phyloP scores from a whole-genome alignment of 2,329 filamentous ascomycete genomes.

The Huntiella abstrusa region DNA sequence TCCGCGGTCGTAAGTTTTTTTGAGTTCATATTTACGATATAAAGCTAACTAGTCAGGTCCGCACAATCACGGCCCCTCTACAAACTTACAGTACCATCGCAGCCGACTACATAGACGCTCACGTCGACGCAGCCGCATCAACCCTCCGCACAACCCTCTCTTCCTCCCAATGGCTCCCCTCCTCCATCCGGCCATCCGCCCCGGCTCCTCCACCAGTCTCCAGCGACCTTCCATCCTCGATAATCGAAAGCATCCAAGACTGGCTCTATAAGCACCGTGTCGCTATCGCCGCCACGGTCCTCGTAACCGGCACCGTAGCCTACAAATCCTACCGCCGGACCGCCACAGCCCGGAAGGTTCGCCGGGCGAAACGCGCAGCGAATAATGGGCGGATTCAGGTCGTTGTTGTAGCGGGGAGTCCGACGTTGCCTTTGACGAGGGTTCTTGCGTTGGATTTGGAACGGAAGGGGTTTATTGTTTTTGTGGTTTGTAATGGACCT shows the following conservation, averaged over 20 bases:
- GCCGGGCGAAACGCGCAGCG: constrained; percentile 54
- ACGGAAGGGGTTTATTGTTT: constrained; percentile 81
- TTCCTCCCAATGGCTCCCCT: constrained; percentile 53
- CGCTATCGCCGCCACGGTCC: constrained; percentile 49
- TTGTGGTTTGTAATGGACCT: constrained; percentile 65
- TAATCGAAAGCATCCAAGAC: constrained; percentile 38
- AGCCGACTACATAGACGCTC: constrained; percentile 61
- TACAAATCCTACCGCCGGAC: constrained; percentile 32
- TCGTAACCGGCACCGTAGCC: constrained; percentile 48
- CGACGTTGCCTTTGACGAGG: constrained; percentile 63
- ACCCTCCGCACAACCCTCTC: constrained; percentile 48
- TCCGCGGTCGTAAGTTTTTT: constrained; percentile 31
- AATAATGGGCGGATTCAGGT: constrained; percentile 83
- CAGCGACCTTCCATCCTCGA: constrained; percentile 17
- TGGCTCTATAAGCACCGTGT: constrained; percentile 61
- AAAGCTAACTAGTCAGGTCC: constrained; percentile 1
- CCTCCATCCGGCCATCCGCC: constrained; percentile 43
- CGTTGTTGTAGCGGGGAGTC: constrained; percentile 71
- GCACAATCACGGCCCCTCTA: constrained; percentile 29
- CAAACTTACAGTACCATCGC: constrained; percentile 51
- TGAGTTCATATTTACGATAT: neutral
- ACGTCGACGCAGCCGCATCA: constrained; percentile 58
- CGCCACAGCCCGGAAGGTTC: constrained; percentile 43
- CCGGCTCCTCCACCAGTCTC: constrained; percentile 18
- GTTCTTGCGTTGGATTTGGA: constrained; percentile 76